Evolutionary conservation across 2,329 filamentous ascomycete genomes (phyloP).

Genomic region (Alternaria angustiovoidea): DNA sequence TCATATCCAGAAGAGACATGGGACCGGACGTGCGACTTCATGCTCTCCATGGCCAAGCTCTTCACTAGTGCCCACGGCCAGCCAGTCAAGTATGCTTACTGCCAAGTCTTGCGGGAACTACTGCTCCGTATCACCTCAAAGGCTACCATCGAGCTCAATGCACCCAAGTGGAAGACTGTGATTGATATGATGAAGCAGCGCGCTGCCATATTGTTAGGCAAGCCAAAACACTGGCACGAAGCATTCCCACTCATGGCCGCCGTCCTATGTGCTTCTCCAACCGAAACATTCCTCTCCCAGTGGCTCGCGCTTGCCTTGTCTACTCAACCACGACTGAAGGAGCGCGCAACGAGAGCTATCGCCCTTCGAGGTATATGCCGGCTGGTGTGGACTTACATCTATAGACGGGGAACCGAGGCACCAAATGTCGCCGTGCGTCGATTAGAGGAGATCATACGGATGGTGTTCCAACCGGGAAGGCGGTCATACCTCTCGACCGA

Average conservation of each 20-base stretch:
- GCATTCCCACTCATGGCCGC: conserved; percentile 89
- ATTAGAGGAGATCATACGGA: conserved; percentile 85
- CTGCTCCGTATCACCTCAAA: conserved; percentile 86
- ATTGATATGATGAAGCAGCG: conserved; percentile 79
- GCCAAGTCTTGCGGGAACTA: conserved; percentile 86
- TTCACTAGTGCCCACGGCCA: conserved; percentile 88
- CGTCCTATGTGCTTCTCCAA: conserved; percentile 85
- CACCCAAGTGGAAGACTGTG: conserved; percentile 87
- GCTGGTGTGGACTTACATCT: conserved; percentile 93
- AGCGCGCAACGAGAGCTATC: conserved; percentile 77
- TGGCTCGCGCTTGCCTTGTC: conserved; percentile 85
- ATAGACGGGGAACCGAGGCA: conserved; percentile 76
- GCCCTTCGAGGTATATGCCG: conserved; percentile 90
- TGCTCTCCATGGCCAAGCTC: conserved; percentile 80
- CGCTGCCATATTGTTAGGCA: conserved; percentile 83
- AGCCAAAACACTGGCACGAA: conserved; percentile 89
- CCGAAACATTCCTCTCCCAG: conserved; percentile 82
- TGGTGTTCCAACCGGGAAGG: conserved; percentile 82
- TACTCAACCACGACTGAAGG: conserved; percentile 83
- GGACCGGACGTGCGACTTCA: conserved; percentile 88
- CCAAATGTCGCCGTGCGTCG: conserved; percentile 74
- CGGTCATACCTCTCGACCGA: conserved; percentile 85
- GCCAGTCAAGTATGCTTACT: conserved; percentile 91
- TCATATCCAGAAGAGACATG: conserved; percentile 77
- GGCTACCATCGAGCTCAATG: conserved; percentile 77